phyloP scores from a whole-genome alignment of 441 rosid species.

The Hura crepitans region DNA sequence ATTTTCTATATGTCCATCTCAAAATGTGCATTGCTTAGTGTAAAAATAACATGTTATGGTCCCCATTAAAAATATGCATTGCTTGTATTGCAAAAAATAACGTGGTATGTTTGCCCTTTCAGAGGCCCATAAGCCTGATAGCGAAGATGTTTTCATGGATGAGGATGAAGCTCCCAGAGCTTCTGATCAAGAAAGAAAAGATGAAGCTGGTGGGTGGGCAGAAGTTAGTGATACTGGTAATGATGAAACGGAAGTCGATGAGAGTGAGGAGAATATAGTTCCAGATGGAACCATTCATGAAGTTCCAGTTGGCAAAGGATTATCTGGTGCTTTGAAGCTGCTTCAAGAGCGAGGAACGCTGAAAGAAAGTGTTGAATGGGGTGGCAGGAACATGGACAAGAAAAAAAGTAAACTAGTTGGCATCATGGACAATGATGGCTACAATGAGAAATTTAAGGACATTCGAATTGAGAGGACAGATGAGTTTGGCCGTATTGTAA shows the following conservation, averaged over 20 bases:
- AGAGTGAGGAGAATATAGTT: slow-evolving; percentile 54
- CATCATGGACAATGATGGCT: slow-evolving; percentile 46
- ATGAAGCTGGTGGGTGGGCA: slow-evolving; percentile 57
- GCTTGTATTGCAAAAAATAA: slow-evolving; percentile 9
- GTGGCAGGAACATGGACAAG: slow-evolving; percentile 99
- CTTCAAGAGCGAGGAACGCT: slow-evolving; percentile 91
- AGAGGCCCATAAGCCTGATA: slow-evolving; percentile 63
- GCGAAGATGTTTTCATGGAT: slow-evolving; percentile 87
- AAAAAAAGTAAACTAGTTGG: slow-evolving; percentile 97
- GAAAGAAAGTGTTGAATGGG: slow-evolving; percentile 88
- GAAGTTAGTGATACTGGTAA: slow-evolving; percentile 50
- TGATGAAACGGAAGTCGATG: slow-evolving; percentile 45
- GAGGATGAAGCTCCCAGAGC: slow-evolving; percentile 69
- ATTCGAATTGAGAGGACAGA: slow-evolving; percentile 84
- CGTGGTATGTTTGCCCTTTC: slow-evolving; percentile 31
- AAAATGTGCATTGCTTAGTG: slow-evolving; percentile 9
- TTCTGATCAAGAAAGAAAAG: slow-evolving; percentile 50
- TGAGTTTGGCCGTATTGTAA: slow-evolving; percentile 98
- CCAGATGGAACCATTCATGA: slow-evolving; percentile 88
- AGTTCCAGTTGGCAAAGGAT: slow-evolving; percentile 81
- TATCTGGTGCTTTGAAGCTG: slow-evolving; percentile 77
- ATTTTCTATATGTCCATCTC: neutral
- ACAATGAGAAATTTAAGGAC: slow-evolving; percentile 59
- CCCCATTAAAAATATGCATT: slow-evolving; percentile 1
- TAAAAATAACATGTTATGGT: slow-evolving; percentile 8